These are phyloP conservation scores for Hypoxylon sp. DNA, from an alignment of 2,329 filamentous ascomycete genomes.

Conservation along the genomic window DNA sequence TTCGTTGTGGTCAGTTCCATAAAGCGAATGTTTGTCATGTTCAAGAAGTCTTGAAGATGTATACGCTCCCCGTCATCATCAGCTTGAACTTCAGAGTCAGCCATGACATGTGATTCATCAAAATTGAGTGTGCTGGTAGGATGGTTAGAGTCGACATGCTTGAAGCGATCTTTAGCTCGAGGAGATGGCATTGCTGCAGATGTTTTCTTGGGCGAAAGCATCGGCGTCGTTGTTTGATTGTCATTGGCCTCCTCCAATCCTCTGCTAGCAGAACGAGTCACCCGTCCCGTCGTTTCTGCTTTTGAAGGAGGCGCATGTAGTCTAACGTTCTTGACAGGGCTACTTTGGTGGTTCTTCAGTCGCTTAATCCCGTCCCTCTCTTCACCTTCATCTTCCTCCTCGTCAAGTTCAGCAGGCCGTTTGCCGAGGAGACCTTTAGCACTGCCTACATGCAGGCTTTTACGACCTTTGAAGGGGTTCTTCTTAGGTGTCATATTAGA, in stretches of 20 bases:
- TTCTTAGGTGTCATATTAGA: conserved; percentile 84
- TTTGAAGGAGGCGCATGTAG: conserved; percentile 79
- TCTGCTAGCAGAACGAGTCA: conserved; percentile 65
- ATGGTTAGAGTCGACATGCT: conserved; percentile 65
- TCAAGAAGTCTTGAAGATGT: conserved; percentile 91
- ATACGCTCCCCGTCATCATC: conserved; percentile 75
- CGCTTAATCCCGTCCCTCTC: conserved; percentile 76
- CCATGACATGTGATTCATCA: conserved; percentile 59
- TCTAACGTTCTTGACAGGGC: conserved; percentile 82
- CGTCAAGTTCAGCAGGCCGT: conserved; percentile 79
- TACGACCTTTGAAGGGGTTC: conserved; percentile 75
- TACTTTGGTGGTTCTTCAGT: conserved; percentile 78
- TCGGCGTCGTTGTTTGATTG: conserved; percentile 59
- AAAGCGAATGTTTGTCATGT: conserved; percentile 96
- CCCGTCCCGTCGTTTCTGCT: conserved; percentile 74
- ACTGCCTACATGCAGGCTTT: conserved; percentile 83
- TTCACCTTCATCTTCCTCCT: conserved; percentile 70
- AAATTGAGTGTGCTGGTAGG: conserved; percentile 62
- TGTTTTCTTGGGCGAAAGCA: conserved; percentile 65
- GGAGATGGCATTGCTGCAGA: conserved; percentile 67
- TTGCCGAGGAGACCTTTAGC: conserved; percentile 82
- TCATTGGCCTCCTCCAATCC: conserved; percentile 60
- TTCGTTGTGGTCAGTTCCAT: conserved; percentile 99
- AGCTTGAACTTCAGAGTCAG: conserved; percentile 61
- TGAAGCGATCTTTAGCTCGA: conserved; percentile 69